Percentiles rank a stretch among this genome's conserved stretches.
Evolutionary conservation across 192 early-diverging fungal genomes (phyloP).

Genomic region (Geranomyces michiganensis): DNA sequence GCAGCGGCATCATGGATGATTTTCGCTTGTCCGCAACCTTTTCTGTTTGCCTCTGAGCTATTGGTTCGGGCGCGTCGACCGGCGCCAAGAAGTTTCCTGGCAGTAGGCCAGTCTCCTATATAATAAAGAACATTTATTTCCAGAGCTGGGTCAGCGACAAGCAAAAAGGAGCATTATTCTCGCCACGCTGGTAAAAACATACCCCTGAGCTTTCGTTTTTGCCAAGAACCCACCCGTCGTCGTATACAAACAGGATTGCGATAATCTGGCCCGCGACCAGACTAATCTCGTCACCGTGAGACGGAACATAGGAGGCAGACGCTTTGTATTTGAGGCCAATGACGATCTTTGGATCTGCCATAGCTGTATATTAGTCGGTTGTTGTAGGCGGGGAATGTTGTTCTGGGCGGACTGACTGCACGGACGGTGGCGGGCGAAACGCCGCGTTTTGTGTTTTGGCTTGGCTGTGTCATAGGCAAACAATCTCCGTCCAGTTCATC

Average conservation of each 20-base stretch:
- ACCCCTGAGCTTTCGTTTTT: conserved; percentile 9
- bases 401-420: too few species aligned
- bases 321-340: conserved; percentile 28
- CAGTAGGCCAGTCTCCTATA: conserved; percentile 32
- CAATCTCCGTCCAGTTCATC: too few species aligned
- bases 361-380: neutral
- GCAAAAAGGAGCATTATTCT: neutral
- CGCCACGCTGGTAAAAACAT: neutral
- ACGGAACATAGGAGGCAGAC: conserved; percentile 17
- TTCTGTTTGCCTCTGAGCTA: neutral
- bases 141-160: too few species aligned
- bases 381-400: neutral
- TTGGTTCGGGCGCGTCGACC: conserved; percentile 23
- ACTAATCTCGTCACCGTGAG: conserved; percentile 24
- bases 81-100: conserved; percentile 43
- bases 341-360: conserved; percentile 19
- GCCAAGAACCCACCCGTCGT: conserved; percentile 30
- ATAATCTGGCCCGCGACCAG: conserved; percentile 17
- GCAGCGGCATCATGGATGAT: conserved; percentile 27
- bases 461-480: too few species aligned
- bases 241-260: conserved; percentile 21
- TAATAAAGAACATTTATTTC: too few species aligned
- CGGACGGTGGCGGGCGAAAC: too few species aligned
- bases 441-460: too few species aligned
- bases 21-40: conserved; percentile 37